Evolutionary conservation across 306 rosid genomes (phyloP).

Genomic region (Parietaria judaica): DNA sequence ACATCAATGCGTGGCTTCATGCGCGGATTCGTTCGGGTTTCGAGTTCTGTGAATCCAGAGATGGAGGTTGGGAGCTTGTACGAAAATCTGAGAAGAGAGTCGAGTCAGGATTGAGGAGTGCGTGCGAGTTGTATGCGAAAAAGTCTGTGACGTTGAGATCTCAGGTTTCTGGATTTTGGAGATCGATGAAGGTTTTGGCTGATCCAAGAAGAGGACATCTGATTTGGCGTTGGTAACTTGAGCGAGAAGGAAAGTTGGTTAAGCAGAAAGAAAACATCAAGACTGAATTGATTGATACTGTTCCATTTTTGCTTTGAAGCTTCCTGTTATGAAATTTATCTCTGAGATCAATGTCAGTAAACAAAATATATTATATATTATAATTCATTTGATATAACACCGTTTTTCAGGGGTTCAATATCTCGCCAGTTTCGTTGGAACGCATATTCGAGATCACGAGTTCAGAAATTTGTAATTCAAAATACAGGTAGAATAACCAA

Average conservation of each 20-base stretch:
- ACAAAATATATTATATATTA: neutral
- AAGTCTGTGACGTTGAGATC: neutral
- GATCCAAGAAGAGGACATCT: neutral
- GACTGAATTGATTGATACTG: neutral
- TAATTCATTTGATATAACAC: constrained; percentile 3
- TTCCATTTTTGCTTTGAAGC: neutral
- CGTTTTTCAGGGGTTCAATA: constrained; percentile 39
- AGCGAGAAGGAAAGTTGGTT: constrained; percentile 4
- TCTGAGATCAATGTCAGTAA: neutral
- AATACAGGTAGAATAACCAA: constrained; percentile 35
- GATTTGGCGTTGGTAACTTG: neutral
- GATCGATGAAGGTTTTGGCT: neutral
- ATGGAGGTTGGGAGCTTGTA: neutral
- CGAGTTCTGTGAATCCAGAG: neutral
- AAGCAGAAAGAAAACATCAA: neutral
- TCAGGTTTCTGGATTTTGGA: neutral
- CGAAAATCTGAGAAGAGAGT: neutral
- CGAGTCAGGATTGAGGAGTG: neutral
- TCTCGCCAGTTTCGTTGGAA: constrained; percentile 36
- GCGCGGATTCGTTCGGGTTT: neutral
- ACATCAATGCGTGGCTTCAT: neutral
- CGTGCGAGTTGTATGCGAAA: neutral
- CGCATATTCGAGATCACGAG: constrained; percentile 32
- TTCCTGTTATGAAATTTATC: neutral
- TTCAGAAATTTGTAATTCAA: constrained; percentile 14